Percentiles rank a stretch among this genome's conserved stretches.
Conservation (phyloP, 352 stramenopile species). For the Nothophytophthora sp. region DNA sequence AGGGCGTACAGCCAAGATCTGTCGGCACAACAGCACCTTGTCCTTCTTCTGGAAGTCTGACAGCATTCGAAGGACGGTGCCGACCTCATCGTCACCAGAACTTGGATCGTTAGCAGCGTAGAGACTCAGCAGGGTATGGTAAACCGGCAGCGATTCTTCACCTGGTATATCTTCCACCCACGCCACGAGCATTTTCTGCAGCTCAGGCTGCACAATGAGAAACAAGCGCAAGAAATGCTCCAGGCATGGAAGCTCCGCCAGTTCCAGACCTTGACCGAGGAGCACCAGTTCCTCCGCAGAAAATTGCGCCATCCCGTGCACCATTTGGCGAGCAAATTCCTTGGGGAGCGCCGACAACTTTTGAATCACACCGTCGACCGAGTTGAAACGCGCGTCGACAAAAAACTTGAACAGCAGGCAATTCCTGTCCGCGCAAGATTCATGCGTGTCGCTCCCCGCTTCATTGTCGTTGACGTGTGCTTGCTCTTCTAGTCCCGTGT, state of each 20-base stretch:
- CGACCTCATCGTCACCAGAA: slow-evolving; percentile 8
- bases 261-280: slow-evolving; percentile 48
- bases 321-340: slow-evolving; percentile 19
- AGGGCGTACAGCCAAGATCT: slow-evolving; percentile 20
- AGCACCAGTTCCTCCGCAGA: slow-evolving; percentile 32
- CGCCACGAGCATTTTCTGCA: slow-evolving; percentile 32
- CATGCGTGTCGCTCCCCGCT: too few species aligned
- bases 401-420: slow-evolving; percentile 51
- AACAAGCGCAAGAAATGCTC: slow-evolving; percentile 41
- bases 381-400: slow-evolving; percentile 35
- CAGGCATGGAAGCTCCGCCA: slow-evolving; percentile 21
- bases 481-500: slow-evolving; percentile 7
- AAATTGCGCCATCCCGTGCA: slow-evolving; percentile 29
- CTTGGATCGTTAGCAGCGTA: slow-evolving; percentile 1
- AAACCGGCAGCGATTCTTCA: slow-evolving; percentile 31
- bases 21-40: slow-evolving; percentile 38
- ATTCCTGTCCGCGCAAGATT: slow-evolving; percentile 1
- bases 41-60: slow-evolving; percentile 32
- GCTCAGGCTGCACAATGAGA: slow-evolving; percentile 20
- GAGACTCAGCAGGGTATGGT: slow-evolving; percentile 40
- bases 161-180: slow-evolving; percentile 51
- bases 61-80: slow-evolving; percentile 46
- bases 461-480: too few species aligned
- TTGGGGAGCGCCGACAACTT: slow-evolving; percentile 39
- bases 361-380: slow-evolving; percentile 41